phyloP scores from a whole-genome alignment of 495 filamentous ascomycete species.

The Annulohypoxylon moriforme region DNA sequence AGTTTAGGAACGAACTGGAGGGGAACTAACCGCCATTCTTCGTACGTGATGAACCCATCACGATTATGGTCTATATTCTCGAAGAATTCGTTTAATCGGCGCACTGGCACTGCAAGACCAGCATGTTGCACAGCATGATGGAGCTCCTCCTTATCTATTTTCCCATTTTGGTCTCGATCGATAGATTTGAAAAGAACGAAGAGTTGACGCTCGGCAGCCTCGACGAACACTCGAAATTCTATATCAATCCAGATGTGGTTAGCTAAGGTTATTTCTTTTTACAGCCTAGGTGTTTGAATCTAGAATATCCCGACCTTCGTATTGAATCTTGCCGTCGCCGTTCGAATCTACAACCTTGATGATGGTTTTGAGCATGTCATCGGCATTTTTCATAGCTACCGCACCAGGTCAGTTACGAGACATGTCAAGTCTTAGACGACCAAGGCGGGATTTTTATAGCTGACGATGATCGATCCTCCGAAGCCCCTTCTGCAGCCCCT shows the following conservation, averaged over 20 bases:
- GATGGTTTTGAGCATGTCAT: slow-evolving; percentile 82
- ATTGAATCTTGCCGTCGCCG: slow-evolving; percentile 89
- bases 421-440: slow-evolving; percentile 8
- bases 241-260: slow-evolving; percentile 20
- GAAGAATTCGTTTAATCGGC: slow-evolving; percentile 87
- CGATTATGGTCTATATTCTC: slow-evolving; percentile 87
- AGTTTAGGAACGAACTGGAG: slow-evolving; percentile 6
- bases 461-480: slow-evolving; percentile 92
- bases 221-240: slow-evolving; percentile 92
- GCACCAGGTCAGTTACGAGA: slow-evolving; percentile 41
- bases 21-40: slow-evolving; percentile 90
- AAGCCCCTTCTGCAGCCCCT: slow-evolving; percentile 84
- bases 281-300: not conserved
- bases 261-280: not conserved
- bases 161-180: slow-evolving; percentile 86
- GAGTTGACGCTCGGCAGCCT: slow-evolving; percentile 84
- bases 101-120: slow-evolving; percentile 80
- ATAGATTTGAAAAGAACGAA: slow-evolving; percentile 85
- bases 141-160: slow-evolving; percentile 87
- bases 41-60: slow-evolving; percentile 88
- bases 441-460: slow-evolving; percentile 46
- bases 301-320: slow-evolving; percentile 68
- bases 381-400: slow-evolving; percentile 92
- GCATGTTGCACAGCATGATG: slow-evolving; percentile 78
- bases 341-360: slow-evolving; percentile 84